Base-by-base conservation (phyloP, 2,329 filamentous ascomycete genomes). In the Penicillium sp. region DNA sequence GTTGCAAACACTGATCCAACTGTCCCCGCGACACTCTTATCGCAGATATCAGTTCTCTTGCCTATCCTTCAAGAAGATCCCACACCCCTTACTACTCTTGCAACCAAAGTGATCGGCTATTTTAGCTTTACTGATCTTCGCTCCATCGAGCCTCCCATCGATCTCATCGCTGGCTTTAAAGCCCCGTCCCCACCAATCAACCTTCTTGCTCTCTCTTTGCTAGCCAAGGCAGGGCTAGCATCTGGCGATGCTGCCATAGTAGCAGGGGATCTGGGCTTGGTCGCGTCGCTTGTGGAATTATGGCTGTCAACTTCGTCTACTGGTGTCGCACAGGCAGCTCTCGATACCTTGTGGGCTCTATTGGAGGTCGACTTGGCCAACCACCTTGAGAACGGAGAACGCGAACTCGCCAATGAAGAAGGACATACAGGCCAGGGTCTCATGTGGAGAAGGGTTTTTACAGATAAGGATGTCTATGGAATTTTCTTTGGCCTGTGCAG, bases 401-500 rank as follows among this genome's bases (percentile, higher is more conserved):
- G 63, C 44, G 57, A 63, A 4, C 56, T 61, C 45, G 58, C 56
- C 3, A 46, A 54, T 9, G 63, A 67, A 35, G 66, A 68, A 13
- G 52, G 55, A 8, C 65, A 64, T 50, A 62, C 58, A 65, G 79
- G 80, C 4, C 80, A 82, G 60, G 82, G 81, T 0, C 71, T 86
- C 1, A 76, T 88, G 65, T 87, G 85, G 85, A 81, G 84, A 65
- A 81, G 86, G 19, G 63, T 88, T 1, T 87, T 88, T 64, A 78
- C 79, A 2, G 86, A 88, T 60, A 80, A 77, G 56, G 79, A 86
- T 64, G 79, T 87, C 7, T 86, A 86, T 62, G 76, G 75, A 1
- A 73, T 81, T 8, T 74, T 87, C 31, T 88, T 85, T 70, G 78
- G 80, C 29, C 75, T 81, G 51, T 86, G 82, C 65, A 82, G 79